Evolutionary conservation across 305 asterid genomes (phyloP).

Genomic region (Plantago rigida): DNA sequence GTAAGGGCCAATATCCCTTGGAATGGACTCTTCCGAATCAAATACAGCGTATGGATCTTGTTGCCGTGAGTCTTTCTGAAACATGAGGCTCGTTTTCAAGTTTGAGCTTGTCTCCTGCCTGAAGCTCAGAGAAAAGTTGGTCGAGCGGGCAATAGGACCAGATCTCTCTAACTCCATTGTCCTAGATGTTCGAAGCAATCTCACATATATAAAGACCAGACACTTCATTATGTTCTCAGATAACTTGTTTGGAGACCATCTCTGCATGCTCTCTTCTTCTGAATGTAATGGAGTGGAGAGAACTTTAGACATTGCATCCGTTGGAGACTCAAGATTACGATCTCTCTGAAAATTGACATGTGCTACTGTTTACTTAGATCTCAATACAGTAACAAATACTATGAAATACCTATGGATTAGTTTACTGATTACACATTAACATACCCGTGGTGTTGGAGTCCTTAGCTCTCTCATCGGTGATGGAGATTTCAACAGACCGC

Average conservation of each 20-base stretch:
- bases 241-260: slow-evolving; percentile 75
- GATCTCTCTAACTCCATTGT: slow-evolving; percentile 74
- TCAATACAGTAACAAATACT: neutral
- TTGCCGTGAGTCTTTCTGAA: slow-evolving; percentile 62
- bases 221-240: slow-evolving; percentile 89
- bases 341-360: slow-evolving; percentile 43
- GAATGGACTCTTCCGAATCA: slow-evolving; percentile 49
- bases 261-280: slow-evolving; percentile 56
- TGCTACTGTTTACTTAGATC: neutral
- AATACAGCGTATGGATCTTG: slow-evolving; percentile 82
- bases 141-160: slow-evolving; percentile 55
- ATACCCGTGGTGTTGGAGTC: slow-evolving; percentile 62
- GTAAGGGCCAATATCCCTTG: slow-evolving; percentile 78
- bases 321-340: slow-evolving; percentile 32
- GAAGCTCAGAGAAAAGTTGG: slow-evolving; percentile 60
- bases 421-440: neutral
- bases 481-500: slow-evolving; percentile 37
- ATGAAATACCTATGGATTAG: neutral
- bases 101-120: slow-evolving; percentile 50
- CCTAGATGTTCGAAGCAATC: slow-evolving; percentile 65
- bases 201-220: slow-evolving; percentile 55
- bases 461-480: slow-evolving; percentile 59
- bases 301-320: slow-evolving; percentile 32
- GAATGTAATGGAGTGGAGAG: slow-evolving; percentile 38
- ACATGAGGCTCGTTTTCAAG: slow-evolving; percentile 30